Conservation (phyloP, 495 filamentous ascomycete species). For the Hypoxylon lienhwacheense region DNA sequence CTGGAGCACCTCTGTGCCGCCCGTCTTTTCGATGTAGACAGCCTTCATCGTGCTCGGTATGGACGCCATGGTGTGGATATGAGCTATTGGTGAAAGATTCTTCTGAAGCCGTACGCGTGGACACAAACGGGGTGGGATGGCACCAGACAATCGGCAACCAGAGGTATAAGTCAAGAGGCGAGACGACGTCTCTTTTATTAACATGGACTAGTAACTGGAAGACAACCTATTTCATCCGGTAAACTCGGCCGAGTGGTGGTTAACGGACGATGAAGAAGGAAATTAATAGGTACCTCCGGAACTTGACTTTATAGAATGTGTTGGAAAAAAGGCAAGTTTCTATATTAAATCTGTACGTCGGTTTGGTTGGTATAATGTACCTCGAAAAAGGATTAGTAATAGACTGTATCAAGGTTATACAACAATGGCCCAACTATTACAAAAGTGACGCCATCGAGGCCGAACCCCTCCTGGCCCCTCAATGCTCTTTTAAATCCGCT, state of each 20-base stretch:
- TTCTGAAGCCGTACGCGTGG: conserved; percentile 5
- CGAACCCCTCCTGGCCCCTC: conserved; percentile 22
- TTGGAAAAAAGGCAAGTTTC: not conserved
- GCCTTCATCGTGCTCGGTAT: conserved; percentile 71
- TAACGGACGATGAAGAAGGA: too few relatives aligned
- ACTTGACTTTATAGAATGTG: too few relatives aligned
- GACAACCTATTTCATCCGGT: not conserved
- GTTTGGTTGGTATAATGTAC: too few relatives aligned
- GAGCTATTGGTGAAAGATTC: not conserved
- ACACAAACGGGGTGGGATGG: conserved; percentile 6
- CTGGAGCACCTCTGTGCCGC: conserved; percentile 77
- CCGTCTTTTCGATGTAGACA: conserved; percentile 71
- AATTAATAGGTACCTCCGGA: too few relatives aligned
- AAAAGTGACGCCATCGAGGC: conserved; percentile 26
- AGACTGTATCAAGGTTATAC: not conserved
- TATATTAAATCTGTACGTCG: not conserved
- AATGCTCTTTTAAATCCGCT: conserved; percentile 9
- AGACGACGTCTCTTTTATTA: conserved; percentile 19
- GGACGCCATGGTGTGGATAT: conserved; percentile 32
- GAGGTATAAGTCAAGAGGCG: conserved; percentile 13
- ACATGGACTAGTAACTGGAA: conserved; percentile 9
- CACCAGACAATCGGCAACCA: conserved; percentile 6
- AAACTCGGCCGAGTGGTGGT: not conserved
- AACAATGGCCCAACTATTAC: conserved; percentile 9
- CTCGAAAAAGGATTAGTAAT: not conserved